These are phyloP conservation scores for Biscogniauxia sp. DNA, from an alignment of 2,329 filamentous ascomycete genomes.

Conservation along the genomic window DNA sequence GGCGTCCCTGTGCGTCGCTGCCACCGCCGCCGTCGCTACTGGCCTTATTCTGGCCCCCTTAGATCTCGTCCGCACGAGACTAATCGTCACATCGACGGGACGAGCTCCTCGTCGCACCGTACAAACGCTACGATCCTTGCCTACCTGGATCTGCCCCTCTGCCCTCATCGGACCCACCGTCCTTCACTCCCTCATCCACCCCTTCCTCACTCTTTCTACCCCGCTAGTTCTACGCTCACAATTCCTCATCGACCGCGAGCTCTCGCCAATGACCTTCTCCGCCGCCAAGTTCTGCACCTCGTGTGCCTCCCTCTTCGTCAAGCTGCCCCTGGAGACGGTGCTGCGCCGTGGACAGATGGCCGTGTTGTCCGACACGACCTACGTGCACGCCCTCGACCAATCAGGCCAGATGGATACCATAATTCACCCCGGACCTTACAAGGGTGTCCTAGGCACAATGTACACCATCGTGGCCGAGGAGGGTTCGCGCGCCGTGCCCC, in stretches of 20 bases:
- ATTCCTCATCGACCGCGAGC: conserved; percentile 76
- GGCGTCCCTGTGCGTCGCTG: conserved; percentile 73
- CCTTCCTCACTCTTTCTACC: conserved; percentile 75
- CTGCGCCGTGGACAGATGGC: conserved; percentile 83
- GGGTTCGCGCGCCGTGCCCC: conserved; percentile 55
- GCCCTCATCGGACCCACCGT: conserved; percentile 78
- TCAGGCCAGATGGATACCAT: conserved; percentile 63
- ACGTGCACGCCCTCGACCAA: conserved; percentile 48
- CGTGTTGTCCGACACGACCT: conserved; percentile 57
- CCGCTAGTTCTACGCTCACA: conserved; percentile 85
- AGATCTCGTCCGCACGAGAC: conserved; percentile 83
- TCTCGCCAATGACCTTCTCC: conserved; percentile 79
- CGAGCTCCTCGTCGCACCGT: conserved; percentile 75
- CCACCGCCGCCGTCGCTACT: conserved; percentile 64
- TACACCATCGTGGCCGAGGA: conserved; percentile 83
- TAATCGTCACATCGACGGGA: conserved; percentile 81
- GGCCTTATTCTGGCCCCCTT: conserved; percentile 81
- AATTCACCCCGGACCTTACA: conserved; percentile 75
- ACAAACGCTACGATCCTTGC: conserved; percentile 72
- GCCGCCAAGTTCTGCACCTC: conserved; percentile 79
- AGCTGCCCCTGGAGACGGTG: conserved; percentile 88
- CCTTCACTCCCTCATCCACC: conserved; percentile 80
- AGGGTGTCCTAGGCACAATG: conserved; percentile 88
- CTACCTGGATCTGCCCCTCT: conserved; percentile 70
- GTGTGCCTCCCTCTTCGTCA: conserved; percentile 76